phyloP scores from a whole-genome alignment of 345 rosid genomes.

The Linum usitatissimum region DNA sequence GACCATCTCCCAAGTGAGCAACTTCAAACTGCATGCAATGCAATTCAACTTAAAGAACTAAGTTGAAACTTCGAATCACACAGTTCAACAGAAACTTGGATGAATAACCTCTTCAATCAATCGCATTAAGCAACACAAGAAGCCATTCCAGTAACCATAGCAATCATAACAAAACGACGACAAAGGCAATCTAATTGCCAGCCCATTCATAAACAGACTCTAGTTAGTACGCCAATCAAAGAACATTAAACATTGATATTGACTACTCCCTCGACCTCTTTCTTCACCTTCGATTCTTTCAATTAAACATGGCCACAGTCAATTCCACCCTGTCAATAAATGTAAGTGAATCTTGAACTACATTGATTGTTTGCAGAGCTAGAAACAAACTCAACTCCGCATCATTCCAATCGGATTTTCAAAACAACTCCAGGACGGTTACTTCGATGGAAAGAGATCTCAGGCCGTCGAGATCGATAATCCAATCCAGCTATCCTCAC shows the following conservation, averaged over 20 bases:
- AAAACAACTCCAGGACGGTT: not conserved
- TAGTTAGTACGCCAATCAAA: not conserved
- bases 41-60: too few species aligned
- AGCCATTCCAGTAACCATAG: not conserved
- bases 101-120: not conserved
- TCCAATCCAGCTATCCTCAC: not conserved
- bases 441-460: not conserved
- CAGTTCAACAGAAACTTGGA: not conserved
- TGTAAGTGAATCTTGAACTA: not conserved
- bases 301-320: not conserved
- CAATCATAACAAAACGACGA: not conserved
- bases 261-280: not conserved
- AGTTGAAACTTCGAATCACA: not conserved
- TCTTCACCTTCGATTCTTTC: too few species aligned
- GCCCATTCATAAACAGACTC: not conserved
- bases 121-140: not conserved
- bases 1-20: not conserved
- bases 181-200: not conserved
- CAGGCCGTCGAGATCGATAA: not conserved
- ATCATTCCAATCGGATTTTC: not conserved
- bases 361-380: not conserved
- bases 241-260: not conserved
- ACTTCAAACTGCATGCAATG: too few species aligned
- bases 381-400: not conserved
- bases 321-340: not conserved